phyloP scores from a whole-genome alignment of 2,329 filamentous ascomycete genomes.

The Coleophoma cylindrospora region DNA sequence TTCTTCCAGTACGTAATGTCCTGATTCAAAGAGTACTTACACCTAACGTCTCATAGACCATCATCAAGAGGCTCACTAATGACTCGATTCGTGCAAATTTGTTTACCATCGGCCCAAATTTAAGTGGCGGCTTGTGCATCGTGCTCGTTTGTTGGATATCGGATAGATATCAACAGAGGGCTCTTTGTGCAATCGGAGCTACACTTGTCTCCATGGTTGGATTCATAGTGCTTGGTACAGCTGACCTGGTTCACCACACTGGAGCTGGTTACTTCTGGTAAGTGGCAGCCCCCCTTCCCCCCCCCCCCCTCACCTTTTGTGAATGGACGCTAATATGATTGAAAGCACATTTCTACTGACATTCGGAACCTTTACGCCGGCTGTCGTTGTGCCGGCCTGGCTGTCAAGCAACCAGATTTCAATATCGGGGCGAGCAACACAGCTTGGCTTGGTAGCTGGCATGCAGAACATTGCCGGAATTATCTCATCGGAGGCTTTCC shows the following conservation, averaged over 20 bases:
- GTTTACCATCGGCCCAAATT: not conserved
- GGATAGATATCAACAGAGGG: not conserved
- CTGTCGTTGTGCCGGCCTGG: slow-evolving; percentile 8
- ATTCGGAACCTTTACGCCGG: not conserved
- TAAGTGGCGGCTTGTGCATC: not conserved
- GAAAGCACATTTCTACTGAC: not conserved
- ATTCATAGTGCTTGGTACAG: slow-evolving; percentile 1
- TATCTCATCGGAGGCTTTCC: slow-evolving; percentile 62
- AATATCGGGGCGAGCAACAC: slow-evolving; percentile 2
- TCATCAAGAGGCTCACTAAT: not conserved
- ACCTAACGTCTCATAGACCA: not conserved
- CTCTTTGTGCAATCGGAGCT: not conserved
- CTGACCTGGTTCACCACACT: slow-evolving; percentile 1
- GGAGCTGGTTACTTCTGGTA: not conserved
- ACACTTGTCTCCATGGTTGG: not conserved
- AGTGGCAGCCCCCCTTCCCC: not conserved
- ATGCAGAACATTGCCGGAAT: slow-evolving; percentile 57
- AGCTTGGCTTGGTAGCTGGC: slow-evolving; percentile 3
- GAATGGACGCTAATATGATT: too few species aligned
- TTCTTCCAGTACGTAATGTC: not conserved
- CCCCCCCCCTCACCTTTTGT: too few species aligned
- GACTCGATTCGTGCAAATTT: not conserved
- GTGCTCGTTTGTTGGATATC: not conserved
- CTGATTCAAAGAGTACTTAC: not conserved
- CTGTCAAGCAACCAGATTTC: slow-evolving; percentile 6